phyloP scores from a whole-genome alignment of 1,284 basidiomycete genomes.

The Cutaneotrichosporon dermatis region DNA sequence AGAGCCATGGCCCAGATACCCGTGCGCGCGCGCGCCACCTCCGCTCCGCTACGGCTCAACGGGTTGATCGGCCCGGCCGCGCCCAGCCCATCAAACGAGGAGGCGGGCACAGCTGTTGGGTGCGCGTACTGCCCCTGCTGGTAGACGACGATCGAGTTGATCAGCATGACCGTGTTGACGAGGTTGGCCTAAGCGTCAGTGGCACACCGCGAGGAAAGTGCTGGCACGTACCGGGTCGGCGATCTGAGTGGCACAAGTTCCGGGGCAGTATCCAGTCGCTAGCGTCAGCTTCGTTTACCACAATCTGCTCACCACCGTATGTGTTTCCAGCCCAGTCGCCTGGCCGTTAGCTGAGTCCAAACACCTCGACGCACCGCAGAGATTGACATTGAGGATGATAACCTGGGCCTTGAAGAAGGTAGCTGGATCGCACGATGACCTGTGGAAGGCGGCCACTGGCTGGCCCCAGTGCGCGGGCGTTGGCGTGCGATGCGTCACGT shows the following conservation, averaged over 20 bases:
- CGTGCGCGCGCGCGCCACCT: no score
- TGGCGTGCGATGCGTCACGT: constrained; percentile 60
- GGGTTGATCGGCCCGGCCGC: no score
- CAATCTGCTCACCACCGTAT: constrained; percentile 56
- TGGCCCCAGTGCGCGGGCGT: constrained; percentile 63
- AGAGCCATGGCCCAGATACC: no score
- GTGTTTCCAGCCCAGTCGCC: constrained; percentile 62
- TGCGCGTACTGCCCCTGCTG: constrained; percentile 21
- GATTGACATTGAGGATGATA: constrained; percentile 63
- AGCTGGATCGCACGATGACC: constrained; percentile 59
- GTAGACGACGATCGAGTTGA: constrained; percentile 44
- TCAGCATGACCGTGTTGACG: constrained; percentile 42
- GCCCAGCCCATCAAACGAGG: neutral
- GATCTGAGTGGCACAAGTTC: constrained; percentile 63
- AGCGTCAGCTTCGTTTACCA: constrained; percentile 1
- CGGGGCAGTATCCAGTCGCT: constrained; percentile 44
- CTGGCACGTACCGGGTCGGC: constrained; percentile 52
- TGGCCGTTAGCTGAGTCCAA: constrained; percentile 6
- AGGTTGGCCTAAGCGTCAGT: constrained; percentile 31
- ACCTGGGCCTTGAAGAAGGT: constrained; percentile 66
- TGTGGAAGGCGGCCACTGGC: constrained; percentile 64
- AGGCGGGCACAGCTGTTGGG: no score
- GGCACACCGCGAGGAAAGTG: no score
- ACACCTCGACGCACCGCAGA: constrained; percentile 34
- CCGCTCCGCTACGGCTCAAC: no score